Conservation (phyloP, 2,329 filamentous ascomycete species). For the Aspergillus neoniger region DNA sequence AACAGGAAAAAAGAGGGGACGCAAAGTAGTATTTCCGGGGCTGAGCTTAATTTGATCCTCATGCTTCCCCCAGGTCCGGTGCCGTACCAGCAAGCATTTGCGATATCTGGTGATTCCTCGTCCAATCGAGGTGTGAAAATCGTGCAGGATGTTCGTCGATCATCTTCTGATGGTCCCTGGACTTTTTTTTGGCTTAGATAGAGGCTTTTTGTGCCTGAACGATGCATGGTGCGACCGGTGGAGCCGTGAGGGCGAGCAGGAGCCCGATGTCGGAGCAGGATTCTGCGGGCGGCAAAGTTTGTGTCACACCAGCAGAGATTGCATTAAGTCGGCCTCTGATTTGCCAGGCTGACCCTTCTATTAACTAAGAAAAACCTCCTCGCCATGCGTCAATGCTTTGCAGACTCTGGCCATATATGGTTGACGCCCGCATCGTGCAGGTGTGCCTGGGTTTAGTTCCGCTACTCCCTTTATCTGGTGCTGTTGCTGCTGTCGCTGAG, state of each 20-base stretch:
- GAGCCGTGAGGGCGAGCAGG: background rate
- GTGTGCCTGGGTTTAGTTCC: background rate
- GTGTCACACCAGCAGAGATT: constrained; percentile 9
- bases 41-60: background rate
- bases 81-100: background rate
- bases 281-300: constrained; percentile 3
- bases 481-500: background rate
- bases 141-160: background rate
- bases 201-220: background rate
- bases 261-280: constrained; percentile 6
- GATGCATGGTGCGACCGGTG: background rate
- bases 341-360: background rate
- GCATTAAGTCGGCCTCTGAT: background rate
- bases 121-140: background rate
- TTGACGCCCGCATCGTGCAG: background rate
- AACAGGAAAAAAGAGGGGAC: background rate
- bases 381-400: constrained; percentile 4
- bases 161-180: background rate
- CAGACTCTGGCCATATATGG: background rate
- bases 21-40: background rate
- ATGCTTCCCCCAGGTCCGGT: background rate
- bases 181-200: too few relatives aligned
- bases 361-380: constrained; percentile 11
- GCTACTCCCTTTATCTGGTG: background rate
- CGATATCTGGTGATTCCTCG: background rate